These are phyloP conservation scores for Eucalyptus marginata DNA, from an alignment of 345 rosid genomes.

Conservation along the genomic window DNA sequence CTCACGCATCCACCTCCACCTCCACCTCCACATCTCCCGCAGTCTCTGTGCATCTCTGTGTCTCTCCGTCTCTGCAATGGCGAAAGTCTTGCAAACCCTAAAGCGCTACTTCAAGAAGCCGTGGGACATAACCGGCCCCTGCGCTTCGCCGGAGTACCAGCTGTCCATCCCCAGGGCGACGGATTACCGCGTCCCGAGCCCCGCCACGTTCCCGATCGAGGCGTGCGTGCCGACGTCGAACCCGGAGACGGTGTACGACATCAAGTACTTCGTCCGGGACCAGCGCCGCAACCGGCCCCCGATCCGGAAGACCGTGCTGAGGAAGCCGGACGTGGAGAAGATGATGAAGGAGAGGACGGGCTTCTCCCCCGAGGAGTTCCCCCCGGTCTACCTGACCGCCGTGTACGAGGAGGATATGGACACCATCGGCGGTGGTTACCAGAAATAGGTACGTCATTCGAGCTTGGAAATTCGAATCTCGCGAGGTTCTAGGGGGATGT, in stretches of 20 bases:
- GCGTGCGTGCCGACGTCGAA: conserved; percentile 64
- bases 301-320: conserved; percentile 52
- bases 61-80: conserved; percentile 18
- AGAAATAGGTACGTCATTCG: conserved; percentile 21
- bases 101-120: conserved; percentile 76
- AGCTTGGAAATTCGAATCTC: not conserved
- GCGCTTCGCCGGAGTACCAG: conserved; percentile 76
- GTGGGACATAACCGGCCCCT: conserved; percentile 93
- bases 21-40: not conserved
- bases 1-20: not conserved
- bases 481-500: not conserved
- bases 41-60: not conserved
- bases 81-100: conserved; percentile 61
- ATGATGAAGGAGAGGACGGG: conserved; percentile 69
- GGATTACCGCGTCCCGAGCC: conserved; percentile 70
- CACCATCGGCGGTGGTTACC: conserved; percentile 60
- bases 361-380: conserved; percentile 59
- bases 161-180: conserved; percentile 41
- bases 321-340: conserved; percentile 61
- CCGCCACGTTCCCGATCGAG: conserved; percentile 43
- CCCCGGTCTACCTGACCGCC: conserved; percentile 62
- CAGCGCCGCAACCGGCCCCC: conserved; percentile 91
- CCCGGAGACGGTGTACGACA: conserved; percentile 85
- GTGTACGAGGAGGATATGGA: conserved; percentile 57
- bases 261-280: conserved; percentile 65